A percentile compares a stretch with the other conserved stretches of the same genome.
Evolutionary conservation across 306 rosid species (phyloP).

Genomic region (Abrus pulchellus): DNA sequence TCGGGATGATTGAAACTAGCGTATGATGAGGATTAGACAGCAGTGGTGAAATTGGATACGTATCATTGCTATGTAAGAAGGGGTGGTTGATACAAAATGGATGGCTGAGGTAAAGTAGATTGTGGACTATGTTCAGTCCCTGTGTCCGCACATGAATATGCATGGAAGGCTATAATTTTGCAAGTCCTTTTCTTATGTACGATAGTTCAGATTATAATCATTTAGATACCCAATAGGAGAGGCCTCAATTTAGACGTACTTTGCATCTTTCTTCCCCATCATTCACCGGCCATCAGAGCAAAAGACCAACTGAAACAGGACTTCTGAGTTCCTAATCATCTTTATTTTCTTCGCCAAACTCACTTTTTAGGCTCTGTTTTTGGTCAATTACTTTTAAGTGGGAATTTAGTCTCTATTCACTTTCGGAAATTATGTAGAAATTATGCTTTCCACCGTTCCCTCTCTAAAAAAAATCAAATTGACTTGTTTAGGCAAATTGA

Average conservation of each 20-base stretch:
- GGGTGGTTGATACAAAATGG: slow-evolving; percentile 17
- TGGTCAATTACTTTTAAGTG: slow-evolving; percentile 48
- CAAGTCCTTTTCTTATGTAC: slow-evolving; percentile 53
- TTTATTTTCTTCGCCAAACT: background rate
- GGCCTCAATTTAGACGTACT: slow-evolving; percentile 44
- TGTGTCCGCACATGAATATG: slow-evolving; percentile 51
- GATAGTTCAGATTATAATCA: slow-evolving; percentile 51
- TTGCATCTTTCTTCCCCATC: slow-evolving; percentile 42
- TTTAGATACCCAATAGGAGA: slow-evolving; percentile 44
- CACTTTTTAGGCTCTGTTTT: too few relatives aligned
- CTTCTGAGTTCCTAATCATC: slow-evolving; percentile 41
- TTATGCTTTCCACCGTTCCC: too few relatives aligned
- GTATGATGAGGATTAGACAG: background rate
- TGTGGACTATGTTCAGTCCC: background rate
- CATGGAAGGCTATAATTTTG: slow-evolving; percentile 45
- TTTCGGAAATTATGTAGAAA: background rate
- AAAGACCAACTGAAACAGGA: slow-evolving; percentile 46
- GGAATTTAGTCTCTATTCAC: background rate
- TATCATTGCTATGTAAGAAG: slow-evolving; percentile 7
- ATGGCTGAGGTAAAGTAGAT: slow-evolving; percentile 17
- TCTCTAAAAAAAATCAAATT: too few relatives aligned
- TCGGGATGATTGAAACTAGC: slow-evolving; percentile 20
- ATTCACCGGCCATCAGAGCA: slow-evolving; percentile 47
- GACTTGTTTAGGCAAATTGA: too few relatives aligned
- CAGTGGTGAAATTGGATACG: slow-evolving; percentile 40